These are phyloP conservation scores for Leccinum sublutescens DNA, from an alignment of 768 basidiomycete species.

Conservation along the genomic window DNA sequence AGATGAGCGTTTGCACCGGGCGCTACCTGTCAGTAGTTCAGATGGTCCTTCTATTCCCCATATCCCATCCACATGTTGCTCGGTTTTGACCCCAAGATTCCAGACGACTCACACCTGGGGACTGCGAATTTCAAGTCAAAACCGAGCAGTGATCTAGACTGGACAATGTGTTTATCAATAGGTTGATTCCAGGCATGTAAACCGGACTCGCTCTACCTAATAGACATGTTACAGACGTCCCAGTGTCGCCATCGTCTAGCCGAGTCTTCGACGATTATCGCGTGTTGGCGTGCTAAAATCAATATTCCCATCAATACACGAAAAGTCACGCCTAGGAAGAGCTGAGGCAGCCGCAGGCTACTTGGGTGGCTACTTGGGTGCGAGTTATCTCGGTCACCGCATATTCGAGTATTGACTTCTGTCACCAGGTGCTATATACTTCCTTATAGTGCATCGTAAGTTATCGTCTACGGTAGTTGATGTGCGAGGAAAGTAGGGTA, in stretches of 20 bases:
- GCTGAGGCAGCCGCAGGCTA: conserved; percentile 87
- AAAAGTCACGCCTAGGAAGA: conserved; percentile 57
- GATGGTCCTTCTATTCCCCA: no score
- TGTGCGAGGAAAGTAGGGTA: neutral
- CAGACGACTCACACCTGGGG: neutral
- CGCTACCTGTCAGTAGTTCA: no score
- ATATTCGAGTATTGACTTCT: conserved; percentile 4
- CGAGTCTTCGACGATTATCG: neutral
- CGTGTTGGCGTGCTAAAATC: neutral
- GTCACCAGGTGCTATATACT: conserved; percentile 58
- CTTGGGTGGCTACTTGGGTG: conserved; percentile 53
- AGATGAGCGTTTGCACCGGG: no score
- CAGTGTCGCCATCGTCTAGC: neutral
- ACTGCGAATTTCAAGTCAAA: neutral
- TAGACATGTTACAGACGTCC: neutral
- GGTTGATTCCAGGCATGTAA: conserved; percentile 1
- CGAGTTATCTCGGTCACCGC: conserved; percentile 20
- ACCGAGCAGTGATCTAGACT: neutral
- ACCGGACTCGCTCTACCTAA: conserved; percentile 7
- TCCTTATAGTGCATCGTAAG: conserved; percentile 37
- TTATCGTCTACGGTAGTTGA: neutral
- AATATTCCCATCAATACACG: neutral
- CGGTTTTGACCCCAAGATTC: neutral
- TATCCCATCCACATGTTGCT: neutral
- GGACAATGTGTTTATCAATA: neutral